These are phyloP conservation scores for Tylopilus vinaceipallidus DNA, from an alignment of 768 basidiomycete species.

Conservation along the genomic window DNA sequence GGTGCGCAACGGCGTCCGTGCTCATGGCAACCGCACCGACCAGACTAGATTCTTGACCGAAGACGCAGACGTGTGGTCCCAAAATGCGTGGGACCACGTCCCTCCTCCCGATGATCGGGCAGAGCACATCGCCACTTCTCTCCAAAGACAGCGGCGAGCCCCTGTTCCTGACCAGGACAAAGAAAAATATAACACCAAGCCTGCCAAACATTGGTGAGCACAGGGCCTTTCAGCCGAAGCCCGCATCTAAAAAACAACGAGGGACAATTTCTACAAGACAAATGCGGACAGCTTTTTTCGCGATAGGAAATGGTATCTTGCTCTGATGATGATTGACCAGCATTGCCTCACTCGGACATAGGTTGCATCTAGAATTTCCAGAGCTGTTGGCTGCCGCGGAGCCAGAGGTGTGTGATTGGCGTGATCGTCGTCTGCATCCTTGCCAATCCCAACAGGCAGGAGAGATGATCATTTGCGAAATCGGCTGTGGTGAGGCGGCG, in stretches of 20 bases:
- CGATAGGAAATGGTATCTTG: slow-evolving; percentile 77
- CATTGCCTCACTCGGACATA: slow-evolving; percentile 24
- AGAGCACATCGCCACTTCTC: slow-evolving; percentile 65
- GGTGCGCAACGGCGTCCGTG: slow-evolving; percentile 36
- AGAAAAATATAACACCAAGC: slow-evolving; percentile 67
- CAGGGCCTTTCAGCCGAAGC: slow-evolving; percentile 16
- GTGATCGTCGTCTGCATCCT: background rate
- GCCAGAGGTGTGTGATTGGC: slow-evolving; percentile 48
- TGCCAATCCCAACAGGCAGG: slow-evolving; percentile 60
- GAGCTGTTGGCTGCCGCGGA: slow-evolving; percentile 74
- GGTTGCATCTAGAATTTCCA: slow-evolving; percentile 93
- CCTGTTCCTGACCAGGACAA: slow-evolving; percentile 79
- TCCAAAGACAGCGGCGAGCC: slow-evolving; percentile 64
- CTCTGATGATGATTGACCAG: background rate
- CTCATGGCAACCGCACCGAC: background rate
- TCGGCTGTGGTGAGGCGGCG: slow-evolving; percentile 75
- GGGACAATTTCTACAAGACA: slow-evolving; percentile 92
- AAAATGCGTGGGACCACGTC: slow-evolving; percentile 93
- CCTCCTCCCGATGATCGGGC: slow-evolving; percentile 79
- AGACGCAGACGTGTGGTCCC: slow-evolving; percentile 73
- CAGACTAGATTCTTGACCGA: slow-evolving; percentile 61
- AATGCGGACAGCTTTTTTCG: slow-evolving; percentile 91
- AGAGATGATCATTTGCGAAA: slow-evolving; percentile 71
- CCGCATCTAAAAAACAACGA: slow-evolving; percentile 33
- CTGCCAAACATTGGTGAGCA: slow-evolving; percentile 66